Evolutionary conservation across 345 rosid genomes (phyloP).

Genomic region (Durio zibethinus): DNA sequence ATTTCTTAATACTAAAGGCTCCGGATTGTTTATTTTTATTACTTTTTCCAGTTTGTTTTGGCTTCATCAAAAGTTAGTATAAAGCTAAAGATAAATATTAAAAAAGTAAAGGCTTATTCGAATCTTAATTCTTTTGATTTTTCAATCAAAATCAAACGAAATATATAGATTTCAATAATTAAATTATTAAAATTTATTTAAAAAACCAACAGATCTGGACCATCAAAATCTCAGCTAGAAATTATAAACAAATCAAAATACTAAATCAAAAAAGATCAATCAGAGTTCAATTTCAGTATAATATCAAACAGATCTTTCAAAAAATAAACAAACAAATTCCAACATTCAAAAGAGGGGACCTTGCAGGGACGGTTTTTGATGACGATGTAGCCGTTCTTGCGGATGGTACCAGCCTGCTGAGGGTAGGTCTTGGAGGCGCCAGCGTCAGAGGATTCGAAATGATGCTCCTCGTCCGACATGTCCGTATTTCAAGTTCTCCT

Average conservation of each 20-base stretch:
- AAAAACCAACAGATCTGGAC: neutral
- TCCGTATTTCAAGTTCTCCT: neutral
- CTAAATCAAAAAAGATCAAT: neutral
- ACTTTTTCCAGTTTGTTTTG: neutral
- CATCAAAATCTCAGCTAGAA: neutral
- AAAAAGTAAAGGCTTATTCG: neutral
- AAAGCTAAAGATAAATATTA: neutral
- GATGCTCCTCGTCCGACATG: conserved; percentile 23
- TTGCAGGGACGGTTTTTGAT: conserved; percentile 19
- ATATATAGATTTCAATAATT: neutral
- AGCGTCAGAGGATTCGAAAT: conserved; percentile 19
- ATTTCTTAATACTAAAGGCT: neutral
- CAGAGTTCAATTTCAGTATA: neutral
- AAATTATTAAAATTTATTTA: neutral
- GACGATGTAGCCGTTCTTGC: conserved; percentile 22
- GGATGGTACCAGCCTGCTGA: conserved; percentile 23
- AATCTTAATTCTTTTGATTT: neutral
- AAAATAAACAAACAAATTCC: neutral
- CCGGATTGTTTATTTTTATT: neutral
- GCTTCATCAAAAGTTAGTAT: neutral
- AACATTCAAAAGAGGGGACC: neutral
- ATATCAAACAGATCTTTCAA: neutral
- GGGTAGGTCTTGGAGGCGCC: conserved; percentile 23
- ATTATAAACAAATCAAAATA: neutral
- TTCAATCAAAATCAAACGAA: neutral